Base-by-base conservation (phyloP, 1,139 yeast species). In the Hansenula lynferdii region DNA sequence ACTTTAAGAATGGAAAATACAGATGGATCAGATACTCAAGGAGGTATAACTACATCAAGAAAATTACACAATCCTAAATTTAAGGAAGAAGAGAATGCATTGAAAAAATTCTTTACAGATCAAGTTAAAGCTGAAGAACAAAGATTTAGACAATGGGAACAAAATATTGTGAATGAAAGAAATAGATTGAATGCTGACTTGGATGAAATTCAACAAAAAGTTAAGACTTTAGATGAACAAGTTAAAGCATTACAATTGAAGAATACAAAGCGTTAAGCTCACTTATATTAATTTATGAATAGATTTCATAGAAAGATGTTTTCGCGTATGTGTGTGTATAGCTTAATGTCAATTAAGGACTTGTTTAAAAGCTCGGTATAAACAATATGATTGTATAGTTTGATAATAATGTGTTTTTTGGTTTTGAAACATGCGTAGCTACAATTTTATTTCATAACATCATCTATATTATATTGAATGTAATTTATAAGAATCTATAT, bases 101-200 rank as follows among this genome's bases (percentile, higher is more conserved):
- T 94, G 60, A 89, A 94, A 75, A 84, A 85, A 65, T 85, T 85
- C 62, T 92, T 92, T 65, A 92, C 97, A n/a, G 97, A 90, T 61
- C 97, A 92, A 67, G 96, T 94, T 47, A 89, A 90, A 68, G 86
- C 87, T 36, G 98, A 92, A 67, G 98, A 94, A 58, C 95, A 86
- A 57, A 77, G 98, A 60, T 94, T 92, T 68, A 83, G 95, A 70
- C 96, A 90, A 69, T 92, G 98, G 97, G 97, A 90, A 66, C 86
- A 89, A 52, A 90, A 90, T 60, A 86, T 92, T 53, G 94, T 89
- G 48, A 86, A 85, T 52, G 97, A 90, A 68, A 82, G 97, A 66
- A 87, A 89, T 64, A 80, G 96, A 62, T 75, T 94, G 61, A 92
- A 92, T 66, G 85, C 83, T 64, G 98, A 92, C 63, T 75, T 94